Conservation (phyloP, 306 rosid genomes). For the Mimosa pudica region DNA sequence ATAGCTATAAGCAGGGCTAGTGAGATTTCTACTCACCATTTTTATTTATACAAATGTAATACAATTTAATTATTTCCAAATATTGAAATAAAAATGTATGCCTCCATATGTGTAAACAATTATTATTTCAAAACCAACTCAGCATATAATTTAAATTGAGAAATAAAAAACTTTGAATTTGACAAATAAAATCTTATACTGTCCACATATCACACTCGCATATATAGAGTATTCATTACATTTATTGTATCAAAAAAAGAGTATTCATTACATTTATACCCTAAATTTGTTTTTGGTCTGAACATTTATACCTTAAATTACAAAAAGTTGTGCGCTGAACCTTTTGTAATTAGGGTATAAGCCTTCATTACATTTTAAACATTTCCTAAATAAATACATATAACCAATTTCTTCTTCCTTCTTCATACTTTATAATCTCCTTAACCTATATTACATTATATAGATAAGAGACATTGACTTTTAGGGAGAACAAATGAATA, state of each 20-base stretch:
- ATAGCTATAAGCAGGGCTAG: no score
- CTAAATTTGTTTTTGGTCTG: background rate
- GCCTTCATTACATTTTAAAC: no score
- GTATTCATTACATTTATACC: background rate
- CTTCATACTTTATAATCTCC: background rate
- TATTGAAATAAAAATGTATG: no score
- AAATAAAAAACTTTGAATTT: background rate
- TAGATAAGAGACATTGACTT: background rate
- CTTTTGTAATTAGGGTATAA: no score
- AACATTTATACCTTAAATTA: background rate
- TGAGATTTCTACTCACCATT: no score
- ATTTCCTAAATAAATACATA: background rate
- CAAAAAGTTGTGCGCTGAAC: background rate
- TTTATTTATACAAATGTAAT: no score
- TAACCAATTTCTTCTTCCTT: background rate
- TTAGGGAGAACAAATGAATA: constrained; percentile 31
- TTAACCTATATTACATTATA: background rate
- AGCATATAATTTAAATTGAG: no score
- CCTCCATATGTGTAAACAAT: no score
- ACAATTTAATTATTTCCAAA: no score
- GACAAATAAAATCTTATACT: background rate
- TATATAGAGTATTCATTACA: background rate
- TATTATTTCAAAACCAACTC: no score
- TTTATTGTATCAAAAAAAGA: no score
- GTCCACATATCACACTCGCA: background rate